Base-by-base conservation (phyloP, 345 rosid genomes). In the Brassica rapa region DNA sequence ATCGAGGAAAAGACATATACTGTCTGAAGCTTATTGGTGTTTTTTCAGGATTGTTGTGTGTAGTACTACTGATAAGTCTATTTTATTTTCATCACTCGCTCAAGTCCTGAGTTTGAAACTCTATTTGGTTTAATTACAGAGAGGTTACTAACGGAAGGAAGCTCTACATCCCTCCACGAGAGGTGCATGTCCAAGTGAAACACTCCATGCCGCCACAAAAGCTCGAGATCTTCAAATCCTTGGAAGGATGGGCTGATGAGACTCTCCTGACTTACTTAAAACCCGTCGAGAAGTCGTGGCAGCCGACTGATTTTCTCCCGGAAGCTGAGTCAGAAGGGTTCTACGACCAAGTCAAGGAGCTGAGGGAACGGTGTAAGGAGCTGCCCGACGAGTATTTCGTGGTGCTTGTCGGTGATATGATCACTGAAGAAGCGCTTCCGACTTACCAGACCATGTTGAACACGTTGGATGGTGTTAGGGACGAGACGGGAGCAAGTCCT, bases 361-460 rank as follows among this genome's bases (percentile, higher is more conserved):
- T 89, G 4, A 83, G 94, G 61, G 89, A 85, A 60, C 83, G 92
- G 67, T 82, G 86, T 30, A 86, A 77, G 61, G 92, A 86, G 68
- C 78, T 90, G 12, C 86, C 90, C 0, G 89, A 90, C 79, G 94
- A 90, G 16, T 90, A 88, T 66, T 88, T 88, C 35, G 87, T 88
- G 69, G 90, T 84, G 60, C 82, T 90, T 83, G 90, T 89, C 24
- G 94, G 94, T 6, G 91, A 89, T 76, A 89, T 89, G 93, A 84
- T 89, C 81, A 89, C 91, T 0, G 91, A 89, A 77, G 91, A 89
- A 74, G 91, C 91, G 6, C 89, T 88, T 65, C 94, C 94, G 9
- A 88, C 94, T 43, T 90, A 90, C 73, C 92, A 90, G 77, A 90
- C 94, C n/a, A 87, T 90, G 92, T 64, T 90, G 60, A 90, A 90